Base-by-base conservation (phyloP, 352 stramenopile genomes). In the Phytophthora syringae region DNA sequence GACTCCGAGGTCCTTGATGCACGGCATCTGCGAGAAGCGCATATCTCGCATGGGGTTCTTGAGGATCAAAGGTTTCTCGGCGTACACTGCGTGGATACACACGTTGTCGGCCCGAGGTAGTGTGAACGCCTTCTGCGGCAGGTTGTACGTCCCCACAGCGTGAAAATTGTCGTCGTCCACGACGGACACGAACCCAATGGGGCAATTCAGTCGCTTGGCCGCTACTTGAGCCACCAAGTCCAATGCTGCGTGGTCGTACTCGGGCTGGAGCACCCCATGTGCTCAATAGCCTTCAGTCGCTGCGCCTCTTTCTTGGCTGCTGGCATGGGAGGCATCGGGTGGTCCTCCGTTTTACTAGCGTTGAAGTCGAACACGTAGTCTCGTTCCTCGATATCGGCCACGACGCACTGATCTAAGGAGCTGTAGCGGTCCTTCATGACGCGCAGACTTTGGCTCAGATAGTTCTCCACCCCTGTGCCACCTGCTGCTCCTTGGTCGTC, bases 21-120 rank as follows among this genome's bases (percentile, higher is more conserved):
- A 74, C 39, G 76, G 61, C 74, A 89, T 81, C 43, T 90, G 72
- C n/a, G 65, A 60, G 52, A 90, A 89, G 21, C 83, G 83, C 77
- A 89, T 82, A 56, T 92, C 83, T 10, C 83, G 83, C 64, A 75
- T 72, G 28, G 83, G 80, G 60, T 91, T 86, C 70, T 89, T 87
- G 42, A 89, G 16, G 13, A 92, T 65, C 45, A 92, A 43, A 15
- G 80, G 80, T 54, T 80, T 81, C 67, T 92, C 80, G 13, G 69
- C 75, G 62, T 90, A 92, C 36, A 88, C 60, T 18, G 61, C 71
- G 62, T 85, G 75, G 43, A 80, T 78, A 40, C 80, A 90, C 20
- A 88, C 71, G 52, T 79, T 82, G 64, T 88, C 74, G 30, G 75
- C 71, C 7, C 82, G 80, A 12, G 67, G 66, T n/a, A 85, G 34